phyloP scores from a whole-genome alignment of 2,329 filamentous ascomycete genomes.

The Tolypocladium ophioglossoides region DNA sequence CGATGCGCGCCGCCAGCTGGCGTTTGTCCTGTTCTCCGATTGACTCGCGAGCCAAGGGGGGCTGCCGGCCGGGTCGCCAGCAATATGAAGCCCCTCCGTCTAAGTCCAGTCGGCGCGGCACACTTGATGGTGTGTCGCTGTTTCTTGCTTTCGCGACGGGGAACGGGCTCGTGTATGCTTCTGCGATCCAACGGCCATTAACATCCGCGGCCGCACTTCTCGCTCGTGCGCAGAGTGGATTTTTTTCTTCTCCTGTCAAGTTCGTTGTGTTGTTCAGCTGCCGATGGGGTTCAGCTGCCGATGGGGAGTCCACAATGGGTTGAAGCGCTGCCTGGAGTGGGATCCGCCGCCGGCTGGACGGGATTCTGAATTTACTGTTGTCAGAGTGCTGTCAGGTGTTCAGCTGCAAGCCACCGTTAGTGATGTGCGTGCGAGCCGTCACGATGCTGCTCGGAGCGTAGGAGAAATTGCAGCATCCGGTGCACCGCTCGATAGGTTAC shows the following conservation, averaged over 20 bases:
- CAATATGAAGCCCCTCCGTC: background rate
- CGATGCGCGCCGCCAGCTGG: background rate
- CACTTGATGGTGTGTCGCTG: background rate
- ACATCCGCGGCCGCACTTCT: background rate
- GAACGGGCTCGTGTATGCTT: background rate
- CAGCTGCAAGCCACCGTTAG: background rate
- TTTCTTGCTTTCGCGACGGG: background rate
- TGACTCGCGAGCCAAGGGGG: background rate
- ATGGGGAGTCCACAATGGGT: no score
- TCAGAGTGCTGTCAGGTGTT: background rate
- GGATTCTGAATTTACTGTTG: background rate
- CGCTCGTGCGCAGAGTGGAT: background rate
- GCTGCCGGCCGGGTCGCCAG: background rate
- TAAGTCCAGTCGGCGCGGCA: background rate
- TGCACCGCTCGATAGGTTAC: background rate
- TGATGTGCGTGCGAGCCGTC: background rate
- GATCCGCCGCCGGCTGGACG: background rate
- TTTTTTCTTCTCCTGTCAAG: no score
- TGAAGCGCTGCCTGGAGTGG: no score
- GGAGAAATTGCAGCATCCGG: background rate
- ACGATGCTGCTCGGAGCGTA: background rate
- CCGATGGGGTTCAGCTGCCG: no score
- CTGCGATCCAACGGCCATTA: background rate
- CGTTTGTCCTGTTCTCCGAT: background rate
- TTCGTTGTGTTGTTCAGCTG: background rate